These are phyloP conservation scores for Candida patagonica DNA, from an alignment of 805 yeast genomes.

Conservation along the genomic window DNA sequence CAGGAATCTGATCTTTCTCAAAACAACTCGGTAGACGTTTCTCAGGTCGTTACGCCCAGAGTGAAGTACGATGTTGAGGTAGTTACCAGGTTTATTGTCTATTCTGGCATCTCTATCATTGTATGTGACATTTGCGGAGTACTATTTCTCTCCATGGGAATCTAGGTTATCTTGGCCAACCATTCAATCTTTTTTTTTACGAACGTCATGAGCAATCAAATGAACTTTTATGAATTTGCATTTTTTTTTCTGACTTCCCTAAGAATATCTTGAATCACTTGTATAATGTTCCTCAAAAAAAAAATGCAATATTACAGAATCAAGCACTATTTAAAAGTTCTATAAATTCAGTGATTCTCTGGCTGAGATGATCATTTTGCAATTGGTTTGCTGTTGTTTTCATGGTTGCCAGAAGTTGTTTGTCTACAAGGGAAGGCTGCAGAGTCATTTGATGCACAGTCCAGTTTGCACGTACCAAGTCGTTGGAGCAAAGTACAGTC, in stretches of 20 bases:
- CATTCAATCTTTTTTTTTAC: too few relatives aligned
- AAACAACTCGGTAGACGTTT: slow-evolving; percentile 13
- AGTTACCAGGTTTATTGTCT: slow-evolving; percentile 65
- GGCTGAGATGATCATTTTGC: not conserved
- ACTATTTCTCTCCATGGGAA: slow-evolving; percentile 10
- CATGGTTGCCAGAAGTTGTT: not conserved
- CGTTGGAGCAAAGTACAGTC: slow-evolving; percentile 17
- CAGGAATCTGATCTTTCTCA: not conserved
- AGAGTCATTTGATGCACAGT: slow-evolving; percentile 11
- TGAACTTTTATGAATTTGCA: too few relatives aligned
- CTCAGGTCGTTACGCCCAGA: slow-evolving; percentile 26
- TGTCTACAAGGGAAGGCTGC: not conserved
- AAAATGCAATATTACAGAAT: too few relatives aligned
- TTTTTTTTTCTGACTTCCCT: too few relatives aligned
- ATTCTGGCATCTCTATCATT: slow-evolving; percentile 65
- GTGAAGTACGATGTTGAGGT: slow-evolving; percentile 64
- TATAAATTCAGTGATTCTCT: too few relatives aligned
- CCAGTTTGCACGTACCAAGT: slow-evolving; percentile 15
- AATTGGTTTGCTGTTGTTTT: not conserved
- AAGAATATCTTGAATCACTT: too few relatives aligned
- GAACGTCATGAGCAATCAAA: too few relatives aligned
- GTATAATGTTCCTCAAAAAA: too few relatives aligned
- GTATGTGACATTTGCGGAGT: slow-evolving; percentile 30
- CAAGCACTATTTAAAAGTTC: too few relatives aligned
- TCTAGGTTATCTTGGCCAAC: slow-evolving; percentile 2